These are phyloP conservation scores for Iris pallida DNA, from an alignment of 116 monocot species.

Conservation along the genomic window DNA sequence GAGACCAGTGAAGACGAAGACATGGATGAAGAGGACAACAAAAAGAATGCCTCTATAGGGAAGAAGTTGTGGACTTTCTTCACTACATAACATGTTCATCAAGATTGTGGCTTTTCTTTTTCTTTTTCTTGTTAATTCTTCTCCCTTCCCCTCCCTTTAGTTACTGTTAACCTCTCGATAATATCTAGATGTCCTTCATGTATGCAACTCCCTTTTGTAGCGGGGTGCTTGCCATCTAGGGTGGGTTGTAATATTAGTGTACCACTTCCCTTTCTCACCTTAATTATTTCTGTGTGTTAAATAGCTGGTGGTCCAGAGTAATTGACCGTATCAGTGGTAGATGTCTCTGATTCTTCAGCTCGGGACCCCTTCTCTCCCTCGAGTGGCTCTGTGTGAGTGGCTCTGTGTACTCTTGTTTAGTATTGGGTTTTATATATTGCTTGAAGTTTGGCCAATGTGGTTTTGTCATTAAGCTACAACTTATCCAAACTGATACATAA, in stretches of 20 bases:
- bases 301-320: not conserved
- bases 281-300: not conserved
- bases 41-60: slow-evolving; percentile 55
- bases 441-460: no score
- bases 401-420: no score
- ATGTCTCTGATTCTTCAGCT: not conserved
- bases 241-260: not conserved
- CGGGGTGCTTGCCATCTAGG: not conserved
- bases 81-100: slow-evolving; percentile 33
- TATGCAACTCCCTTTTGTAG: not conserved
- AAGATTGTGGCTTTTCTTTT: not conserved
- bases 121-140: not conserved
- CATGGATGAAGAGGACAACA: slow-evolving; percentile 28
- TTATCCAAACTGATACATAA: no score
- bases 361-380: not conserved
- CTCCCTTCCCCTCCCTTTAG: not conserved
- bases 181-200: not conserved
- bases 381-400: no score
- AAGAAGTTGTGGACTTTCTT: slow-evolving; percentile 88
- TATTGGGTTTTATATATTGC: no score
- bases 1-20: slow-evolving; percentile 29
- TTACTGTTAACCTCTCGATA: not conserved
- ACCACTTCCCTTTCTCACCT: not conserved
- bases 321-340: not conserved
- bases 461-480: no score